Evolutionary conservation across 1,139 yeast genomes (phyloP), one percentile per base, ranked within the genome.

Genomic region (Torulaspora pretoriensis): DNA sequence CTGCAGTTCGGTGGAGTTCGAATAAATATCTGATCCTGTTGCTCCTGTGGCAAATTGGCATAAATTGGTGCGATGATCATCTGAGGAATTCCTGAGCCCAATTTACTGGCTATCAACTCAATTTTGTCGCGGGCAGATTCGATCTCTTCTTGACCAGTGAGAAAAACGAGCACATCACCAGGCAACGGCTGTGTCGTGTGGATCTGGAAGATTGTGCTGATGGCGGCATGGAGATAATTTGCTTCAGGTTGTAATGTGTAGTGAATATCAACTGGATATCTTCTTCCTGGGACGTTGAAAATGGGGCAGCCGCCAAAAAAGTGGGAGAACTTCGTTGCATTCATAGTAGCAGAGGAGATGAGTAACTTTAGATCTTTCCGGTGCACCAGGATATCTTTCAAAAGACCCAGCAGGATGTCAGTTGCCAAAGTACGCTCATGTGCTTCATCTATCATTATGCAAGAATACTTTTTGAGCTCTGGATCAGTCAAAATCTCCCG

Each of bases 111-210:
- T 0, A 94, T 82, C 30, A 84, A 92, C 7, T 72, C 67, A 26
- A 92, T 64, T 42, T 77, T 79, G 45, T 84, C 92, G 38, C 83
- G 88, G 73, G 85, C 77, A 2, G 78, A 71, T 59, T 90, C 97
- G 47, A 92, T 92, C 58, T 92, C 98, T 45, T 90, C 97, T 63
- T 90, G 97, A 39, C 98, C 97, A 0, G 95, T 86, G 29, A 92
- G 65, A 63, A 92, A 92, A 1, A 90, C 96, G 22, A 92, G 68
- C n/a, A 92, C 83, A 61, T 90, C 97, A 10, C 97, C 97, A 0
- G 77, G 73, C 1, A 68, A 50, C 1, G 78, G 78, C 53, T 80
- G 83, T 0, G 95, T 78, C 2, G 85, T 75, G 55, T 87, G 95
- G 32, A 87, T 84, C 59, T 85, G 95, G 52, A 84, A 79, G 2